Percentiles rank a stretch among this genome's conserved stretches.
phyloP scores from a whole-genome alignment of 2,329 filamentous ascomycete genomes.

The Dactylellina parvicollis region DNA sequence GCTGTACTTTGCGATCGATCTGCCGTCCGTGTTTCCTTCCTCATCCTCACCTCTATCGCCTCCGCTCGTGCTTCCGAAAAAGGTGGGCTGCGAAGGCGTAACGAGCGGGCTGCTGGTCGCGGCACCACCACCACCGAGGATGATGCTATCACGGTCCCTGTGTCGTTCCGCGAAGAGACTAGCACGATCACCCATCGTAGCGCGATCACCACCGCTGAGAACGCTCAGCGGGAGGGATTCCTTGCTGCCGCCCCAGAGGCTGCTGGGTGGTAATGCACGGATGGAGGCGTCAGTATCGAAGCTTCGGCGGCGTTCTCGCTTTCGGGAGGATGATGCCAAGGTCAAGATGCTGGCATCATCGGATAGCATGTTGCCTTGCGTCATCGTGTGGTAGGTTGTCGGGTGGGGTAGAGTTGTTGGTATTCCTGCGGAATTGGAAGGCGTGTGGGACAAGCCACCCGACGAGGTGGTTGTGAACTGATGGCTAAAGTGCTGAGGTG shows the following conservation, averaged over 20 bases:
- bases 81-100: constrained; percentile 47
- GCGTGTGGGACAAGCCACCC: constrained; percentile 54
- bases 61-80: constrained; percentile 37
- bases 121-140: constrained; percentile 21
- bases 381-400: constrained; percentile 79
- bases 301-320: constrained; percentile 78
- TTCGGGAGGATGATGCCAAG: constrained; percentile 78
- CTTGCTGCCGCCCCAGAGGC: constrained; percentile 81
- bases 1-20: constrained; percentile 46
- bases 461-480: constrained; percentile 63
- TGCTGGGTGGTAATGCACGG: constrained; percentile 82
- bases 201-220: constrained; percentile 66
- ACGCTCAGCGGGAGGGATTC: constrained; percentile 82
- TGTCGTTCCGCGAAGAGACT: constrained; percentile 40
- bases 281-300: constrained; percentile 88
- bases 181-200: constrained; percentile 38
- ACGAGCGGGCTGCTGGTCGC: constrained; percentile 34
- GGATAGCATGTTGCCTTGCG: constrained; percentile 81
- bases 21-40: constrained; percentile 36
- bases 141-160: constrained; percentile 51
- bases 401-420: constrained; percentile 69
- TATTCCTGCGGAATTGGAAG: constrained; percentile 45
- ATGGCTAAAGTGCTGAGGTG: constrained; percentile 63
- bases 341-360: constrained; percentile 89
- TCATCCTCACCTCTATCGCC: constrained; percentile 34